Percentiles rank a stretch among this genome's conserved stretches.
Conservation (phyloP, 176 grass and related monocot genomes). For the Dendrocalamus sinicus region DNA sequence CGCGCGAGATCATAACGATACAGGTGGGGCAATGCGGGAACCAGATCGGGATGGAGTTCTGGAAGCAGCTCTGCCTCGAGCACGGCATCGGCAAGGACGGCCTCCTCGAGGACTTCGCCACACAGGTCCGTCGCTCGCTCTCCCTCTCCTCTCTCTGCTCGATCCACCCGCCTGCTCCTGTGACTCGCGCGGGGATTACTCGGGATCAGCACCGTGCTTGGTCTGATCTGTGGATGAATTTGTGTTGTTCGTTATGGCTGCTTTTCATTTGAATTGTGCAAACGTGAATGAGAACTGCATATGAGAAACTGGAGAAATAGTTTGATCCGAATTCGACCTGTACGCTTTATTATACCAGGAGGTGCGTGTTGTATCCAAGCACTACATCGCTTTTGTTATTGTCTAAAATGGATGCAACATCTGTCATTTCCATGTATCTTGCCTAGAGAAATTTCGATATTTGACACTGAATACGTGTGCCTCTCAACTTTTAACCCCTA, state of each 20-base stretch:
- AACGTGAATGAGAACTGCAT: background rate
- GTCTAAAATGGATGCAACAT: background rate
- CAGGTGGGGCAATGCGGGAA: conserved; percentile 99
- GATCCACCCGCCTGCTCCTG: background rate
- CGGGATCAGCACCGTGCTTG: background rate
- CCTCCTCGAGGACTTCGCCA: conserved; percentile 98
- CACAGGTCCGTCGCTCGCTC: conserved; percentile 51
- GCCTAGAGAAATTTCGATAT: no score
- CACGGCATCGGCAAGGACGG: conserved; percentile 99
- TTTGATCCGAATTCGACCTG: background rate
- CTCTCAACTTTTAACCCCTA: no score
- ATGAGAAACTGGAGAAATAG: background rate
- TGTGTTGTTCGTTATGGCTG: background rate
- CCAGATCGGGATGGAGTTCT: conserved; percentile 99
- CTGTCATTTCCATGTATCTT: background rate
- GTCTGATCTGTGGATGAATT: background rate
- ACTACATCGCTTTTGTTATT: background rate
- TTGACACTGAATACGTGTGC: no score
- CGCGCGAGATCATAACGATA: conserved; percentile 98
- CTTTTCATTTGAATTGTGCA: background rate
- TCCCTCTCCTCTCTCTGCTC: background rate
- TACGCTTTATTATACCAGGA: background rate
- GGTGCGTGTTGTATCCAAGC: background rate
- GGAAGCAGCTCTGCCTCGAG: conserved; percentile 99
- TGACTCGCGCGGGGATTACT: background rate